Evolutionary conservation across 345 rosid species (phyloP).

Genomic region (Camelina laxa): DNA sequence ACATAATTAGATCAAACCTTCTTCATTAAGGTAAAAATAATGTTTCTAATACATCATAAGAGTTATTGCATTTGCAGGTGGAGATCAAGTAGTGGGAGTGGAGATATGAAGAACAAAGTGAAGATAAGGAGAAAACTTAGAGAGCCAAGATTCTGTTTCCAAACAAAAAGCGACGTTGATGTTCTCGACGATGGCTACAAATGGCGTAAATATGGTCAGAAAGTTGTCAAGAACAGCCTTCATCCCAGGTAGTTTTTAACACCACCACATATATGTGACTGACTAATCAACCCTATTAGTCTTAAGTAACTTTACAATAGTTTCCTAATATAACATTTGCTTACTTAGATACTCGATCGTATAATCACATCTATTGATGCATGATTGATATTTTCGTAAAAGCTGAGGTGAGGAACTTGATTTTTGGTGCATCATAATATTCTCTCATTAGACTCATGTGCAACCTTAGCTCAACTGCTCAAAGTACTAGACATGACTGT

Average conservation of each 20-base stretch:
- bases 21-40: background rate
- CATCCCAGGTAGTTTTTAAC: constrained; percentile 76
- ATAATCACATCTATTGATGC: constrained; percentile 13
- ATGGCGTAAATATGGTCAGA: constrained; percentile 99
- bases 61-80: constrained; percentile 56
- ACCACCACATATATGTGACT: background rate
- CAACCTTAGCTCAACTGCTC: constrained; percentile 18
- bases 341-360: background rate
- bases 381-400: constrained; percentile 29
- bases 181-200: constrained; percentile 97
- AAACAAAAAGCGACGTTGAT: constrained; percentile 94
- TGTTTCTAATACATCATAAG: background rate
- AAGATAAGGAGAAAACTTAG: constrained; percentile 88
- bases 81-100: constrained; percentile 60
- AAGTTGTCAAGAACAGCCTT: constrained; percentile 96
- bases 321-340: constrained; percentile 6
- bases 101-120: constrained; percentile 70
- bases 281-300: constrained; percentile 17
- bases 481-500: constrained; percentile 36
- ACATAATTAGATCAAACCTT: constrained; percentile 10
- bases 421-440: constrained; percentile 25
- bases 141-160: constrained; percentile 99
- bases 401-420: constrained; percentile 28
- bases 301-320: constrained; percentile 12
- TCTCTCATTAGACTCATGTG: constrained; percentile 22